These are phyloP conservation scores for Eremothecium coryli DNA, from an alignment of 1,139 yeast species.

Conservation along the genomic window DNA sequence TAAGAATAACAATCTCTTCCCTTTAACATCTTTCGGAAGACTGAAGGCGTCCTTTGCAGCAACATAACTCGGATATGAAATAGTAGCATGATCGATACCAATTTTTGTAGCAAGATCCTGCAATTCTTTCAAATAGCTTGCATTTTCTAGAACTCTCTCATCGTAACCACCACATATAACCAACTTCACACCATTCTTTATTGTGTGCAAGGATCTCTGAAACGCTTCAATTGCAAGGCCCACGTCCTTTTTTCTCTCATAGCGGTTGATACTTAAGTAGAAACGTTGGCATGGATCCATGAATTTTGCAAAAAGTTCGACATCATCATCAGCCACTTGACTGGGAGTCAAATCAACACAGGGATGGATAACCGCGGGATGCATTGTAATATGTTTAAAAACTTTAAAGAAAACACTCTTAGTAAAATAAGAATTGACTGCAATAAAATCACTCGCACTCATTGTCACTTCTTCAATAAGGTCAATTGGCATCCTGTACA, in stretches of 20 bases:
- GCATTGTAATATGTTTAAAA: constrained; percentile 35
- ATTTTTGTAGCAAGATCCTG: constrained; percentile 40
- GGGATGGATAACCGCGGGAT: constrained; percentile 77
- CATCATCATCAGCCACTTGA: constrained; percentile 16
- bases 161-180: constrained; percentile 94
- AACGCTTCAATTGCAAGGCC: constrained; percentile 66
- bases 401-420: constrained; percentile 56
- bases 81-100: constrained; percentile 39
- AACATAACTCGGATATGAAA: constrained; percentile 36
- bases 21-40: constrained; percentile 16
- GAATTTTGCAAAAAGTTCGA: constrained; percentile 15
- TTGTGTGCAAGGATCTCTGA: constrained; percentile 31
- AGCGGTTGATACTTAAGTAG: constrained; percentile 75
- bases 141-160: constrained; percentile 64
- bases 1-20: constrained; percentile 54
- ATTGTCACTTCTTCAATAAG: constrained; percentile 73
- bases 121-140: constrained; percentile 57
- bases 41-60: constrained; percentile 30
- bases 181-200: constrained; percentile 34
- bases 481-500: constrained; percentile 80
- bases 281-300: constrained; percentile 24
- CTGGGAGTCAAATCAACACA: constrained; percentile 51
- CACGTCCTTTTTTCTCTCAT: constrained; percentile 77
- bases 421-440: constrained; percentile 85
- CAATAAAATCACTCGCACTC: constrained; percentile 62